Evolutionary conservation across 225 moss, liverwort and hornwort species (phyloP).

Genomic region (Physcomitrium patens): DNA sequence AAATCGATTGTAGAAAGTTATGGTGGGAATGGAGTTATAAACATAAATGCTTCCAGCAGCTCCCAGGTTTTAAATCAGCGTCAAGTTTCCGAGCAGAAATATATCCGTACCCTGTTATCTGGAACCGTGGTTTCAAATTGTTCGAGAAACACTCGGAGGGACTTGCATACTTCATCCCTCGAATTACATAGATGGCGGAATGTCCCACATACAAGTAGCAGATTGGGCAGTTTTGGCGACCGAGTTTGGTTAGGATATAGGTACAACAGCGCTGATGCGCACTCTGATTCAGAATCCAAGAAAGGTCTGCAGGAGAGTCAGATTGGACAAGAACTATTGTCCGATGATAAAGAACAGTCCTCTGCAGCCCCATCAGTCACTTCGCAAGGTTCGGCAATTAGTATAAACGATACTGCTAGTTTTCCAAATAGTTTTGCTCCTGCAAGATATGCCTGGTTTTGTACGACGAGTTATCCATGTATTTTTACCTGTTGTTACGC

Average conservation of each 20-base stretch:
- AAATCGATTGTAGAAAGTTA: not conserved
- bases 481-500: not conserved
- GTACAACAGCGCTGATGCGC: conserved; percentile 7
- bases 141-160: not conserved
- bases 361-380: conserved; percentile 12
- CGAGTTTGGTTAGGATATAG: conserved; percentile 8
- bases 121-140: not conserved
- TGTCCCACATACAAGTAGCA: not conserved
- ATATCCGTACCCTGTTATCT: not conserved
- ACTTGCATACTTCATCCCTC: not conserved
- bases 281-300: not conserved
- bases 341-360: conserved; percentile 17
- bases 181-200: not conserved
- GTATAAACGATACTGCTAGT: no score
- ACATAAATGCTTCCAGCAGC: not conserved
- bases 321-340: conserved; percentile 28
- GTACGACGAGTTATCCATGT: not conserved
- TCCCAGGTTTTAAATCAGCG: not conserved
- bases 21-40: not conserved
- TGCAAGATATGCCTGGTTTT: no score
- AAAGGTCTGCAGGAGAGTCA: conserved; percentile 30
- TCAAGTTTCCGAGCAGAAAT: not conserved
- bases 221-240: not conserved
- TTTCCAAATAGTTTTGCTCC: no score
- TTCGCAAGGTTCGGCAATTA: conserved; percentile 3